Evolutionary conservation across 371 early-diverging fungal genomes (phyloP), one percentile per base, ranked within the genome.

Genomic region (Mortierella sp.): DNA sequence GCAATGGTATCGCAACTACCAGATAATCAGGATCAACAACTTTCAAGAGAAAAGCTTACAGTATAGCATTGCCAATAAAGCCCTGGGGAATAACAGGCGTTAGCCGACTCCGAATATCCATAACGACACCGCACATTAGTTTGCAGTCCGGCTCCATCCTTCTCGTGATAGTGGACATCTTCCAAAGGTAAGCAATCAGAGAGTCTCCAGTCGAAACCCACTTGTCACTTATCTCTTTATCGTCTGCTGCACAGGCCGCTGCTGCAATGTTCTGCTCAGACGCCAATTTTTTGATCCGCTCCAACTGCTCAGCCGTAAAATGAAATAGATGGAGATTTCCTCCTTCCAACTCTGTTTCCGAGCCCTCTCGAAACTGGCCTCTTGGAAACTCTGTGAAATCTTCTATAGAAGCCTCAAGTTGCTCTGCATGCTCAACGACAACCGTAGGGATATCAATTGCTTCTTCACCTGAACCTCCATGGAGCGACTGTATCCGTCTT

Each of bases 161-260:
- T 11, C 81, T 71, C 2, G 75, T 62, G 58, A 80, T 80, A 8
- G 81, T 80, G 47, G 81, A 72, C 73, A 80, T 70, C 67, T 80
- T 80, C 81, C 81, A 80, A 18, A 80, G 55, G 26, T 80, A 80
- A 1, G 81, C 81, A 39, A 80, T 72, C 68, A 80, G 51, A 20
- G 81, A 71, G 57, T 80, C 81, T 1, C 81, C 81, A 8, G 76
- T 80, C 62, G 81, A 80, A n/a, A 80, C 81, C 81, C 81, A 80
- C 49, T 80, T 80, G 65, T 80, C 81, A 43, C 76, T 80, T 24
- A 80, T 80, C 64, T 80, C 81, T 55, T 80, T 80, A 60, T 80
- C 81, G 18, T 80, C 76, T 1, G 81, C 81, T 26, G 81, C 81
- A 72, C 81, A 80, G 39, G 81, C 81, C 24, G 81, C 81, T 14